Conservation (phyloP, 108 stramenopile species). For the Conticribra weissflogii region DNA sequence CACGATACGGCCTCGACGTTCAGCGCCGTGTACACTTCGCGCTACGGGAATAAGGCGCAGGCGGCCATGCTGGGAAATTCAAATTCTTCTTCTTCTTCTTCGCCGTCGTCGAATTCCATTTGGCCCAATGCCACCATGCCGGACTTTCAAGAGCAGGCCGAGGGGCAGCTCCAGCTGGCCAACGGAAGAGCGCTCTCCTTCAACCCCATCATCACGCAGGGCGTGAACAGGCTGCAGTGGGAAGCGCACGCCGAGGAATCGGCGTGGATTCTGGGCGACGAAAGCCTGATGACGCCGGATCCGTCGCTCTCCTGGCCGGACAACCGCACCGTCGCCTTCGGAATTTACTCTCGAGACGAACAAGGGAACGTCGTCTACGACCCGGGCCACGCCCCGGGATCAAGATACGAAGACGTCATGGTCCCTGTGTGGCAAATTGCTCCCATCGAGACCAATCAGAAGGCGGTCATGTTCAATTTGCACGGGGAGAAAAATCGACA, state of each 20-base stretch:
- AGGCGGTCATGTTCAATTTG: slow-evolving; percentile 66
- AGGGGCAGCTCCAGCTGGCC: slow-evolving; percentile 37
- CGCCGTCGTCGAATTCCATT: too few relatives aligned
- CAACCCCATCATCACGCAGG: slow-evolving; percentile 57
- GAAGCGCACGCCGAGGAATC: slow-evolving; percentile 34
- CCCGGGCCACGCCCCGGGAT: slow-evolving; percentile 19
- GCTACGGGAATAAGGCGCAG: slow-evolving; percentile 28
- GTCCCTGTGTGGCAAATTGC: slow-evolving; percentile 73
- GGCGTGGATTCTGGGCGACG: slow-evolving; percentile 24
- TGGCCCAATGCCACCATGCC: slow-evolving; percentile 72
- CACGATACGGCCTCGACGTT: slow-evolving; percentile 40
- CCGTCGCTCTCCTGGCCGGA: slow-evolving; percentile 34
- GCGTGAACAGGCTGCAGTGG: slow-evolving; percentile 34
- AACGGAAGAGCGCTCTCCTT: slow-evolving; percentile 49
- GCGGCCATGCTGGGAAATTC: background rate
- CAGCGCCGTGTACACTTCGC: slow-evolving; percentile 47
- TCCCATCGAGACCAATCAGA: slow-evolving; percentile 48
- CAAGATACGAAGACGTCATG: slow-evolving; percentile 34
- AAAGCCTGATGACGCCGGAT: slow-evolving; percentile 17
- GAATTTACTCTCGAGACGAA: slow-evolving; percentile 45
- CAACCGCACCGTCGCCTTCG: slow-evolving; percentile 46
- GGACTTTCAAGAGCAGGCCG: slow-evolving; percentile 44
- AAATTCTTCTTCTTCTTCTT: too few relatives aligned
- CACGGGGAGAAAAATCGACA: slow-evolving; percentile 37
- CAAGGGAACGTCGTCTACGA: slow-evolving; percentile 32